Conservation (phyloP, 306 rosid genomes). For the Citrullus mucosospermus region DNA sequence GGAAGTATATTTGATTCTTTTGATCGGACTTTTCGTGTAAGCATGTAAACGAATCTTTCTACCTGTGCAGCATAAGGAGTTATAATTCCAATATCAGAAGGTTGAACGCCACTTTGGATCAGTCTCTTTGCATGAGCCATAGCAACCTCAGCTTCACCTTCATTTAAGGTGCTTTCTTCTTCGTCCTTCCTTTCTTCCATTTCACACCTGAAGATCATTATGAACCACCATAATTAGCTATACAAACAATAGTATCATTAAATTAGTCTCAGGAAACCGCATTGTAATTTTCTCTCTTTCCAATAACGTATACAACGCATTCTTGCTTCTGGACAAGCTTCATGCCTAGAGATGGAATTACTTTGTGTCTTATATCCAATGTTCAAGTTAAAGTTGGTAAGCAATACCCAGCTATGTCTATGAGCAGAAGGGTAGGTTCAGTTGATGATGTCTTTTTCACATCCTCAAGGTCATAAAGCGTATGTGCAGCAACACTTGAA, state of each 20-base stretch:
- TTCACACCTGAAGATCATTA: slow-evolving; percentile 55
- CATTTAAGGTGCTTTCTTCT: slow-evolving; percentile 94
- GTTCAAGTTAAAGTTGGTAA: slow-evolving; percentile 1
- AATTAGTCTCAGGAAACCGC: neutral
- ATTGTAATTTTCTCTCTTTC: neutral
- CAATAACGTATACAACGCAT: neutral
- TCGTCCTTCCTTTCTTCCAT: slow-evolving; percentile 99
- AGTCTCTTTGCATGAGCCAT: slow-evolving; percentile 76
- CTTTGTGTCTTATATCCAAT: neutral
- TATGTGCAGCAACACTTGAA: slow-evolving; percentile 79
- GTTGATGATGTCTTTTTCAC: slow-evolving; percentile 73
- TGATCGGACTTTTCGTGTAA: neutral
- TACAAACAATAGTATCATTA: neutral
- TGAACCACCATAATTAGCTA: slow-evolving; percentile 1
- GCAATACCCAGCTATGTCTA: slow-evolving; percentile 89
- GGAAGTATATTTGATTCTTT: neutral
- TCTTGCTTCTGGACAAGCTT: neutral
- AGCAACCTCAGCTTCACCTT: slow-evolving; percentile 93
- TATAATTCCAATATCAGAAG: slow-evolving; percentile 91
- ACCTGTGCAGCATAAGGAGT: slow-evolving; percentile 99
- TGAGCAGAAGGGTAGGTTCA: slow-evolving; percentile 80
- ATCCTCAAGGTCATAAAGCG: slow-evolving; percentile 63
- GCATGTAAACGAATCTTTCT: neutral
- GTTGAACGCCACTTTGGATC: slow-evolving; percentile 69
- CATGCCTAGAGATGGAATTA: neutral